Evolutionary conservation across 129 eudicot species (phyloP).

Genomic region (Silybum marianum): DNA sequence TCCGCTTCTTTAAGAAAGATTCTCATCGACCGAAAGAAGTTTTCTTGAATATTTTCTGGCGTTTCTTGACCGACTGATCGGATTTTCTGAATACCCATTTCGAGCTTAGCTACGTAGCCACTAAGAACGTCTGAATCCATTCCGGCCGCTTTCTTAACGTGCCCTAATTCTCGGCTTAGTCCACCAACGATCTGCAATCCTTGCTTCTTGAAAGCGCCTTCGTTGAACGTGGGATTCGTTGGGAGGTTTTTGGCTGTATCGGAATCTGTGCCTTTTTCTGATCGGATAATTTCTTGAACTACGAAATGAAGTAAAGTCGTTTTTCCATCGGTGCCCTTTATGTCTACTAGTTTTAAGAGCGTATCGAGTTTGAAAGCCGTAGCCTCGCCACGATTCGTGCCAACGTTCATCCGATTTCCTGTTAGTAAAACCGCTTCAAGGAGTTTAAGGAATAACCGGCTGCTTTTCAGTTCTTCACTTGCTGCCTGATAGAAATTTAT

Average conservation of each 20-base stretch:
- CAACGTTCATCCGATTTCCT: slow-evolving; percentile 96
- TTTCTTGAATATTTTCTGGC: slow-evolving; percentile 49
- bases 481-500: slow-evolving; percentile 58
- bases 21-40: slow-evolving; percentile 65
- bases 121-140: slow-evolving; percentile 88
- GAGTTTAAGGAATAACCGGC: slow-evolving; percentile 87
- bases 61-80: slow-evolving; percentile 51
- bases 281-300: slow-evolving; percentile 88
- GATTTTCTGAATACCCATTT: slow-evolving; percentile 77
- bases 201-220: slow-evolving; percentile 76
- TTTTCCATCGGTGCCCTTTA: slow-evolving; percentile 94
- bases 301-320: slow-evolving; percentile 96
- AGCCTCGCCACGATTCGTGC: slow-evolving; percentile 94
- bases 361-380: slow-evolving; percentile 89
- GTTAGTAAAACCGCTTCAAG: slow-evolving; percentile 92
- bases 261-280: slow-evolving; percentile 60
- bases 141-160: slow-evolving; percentile 86
- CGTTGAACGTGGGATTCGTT: slow-evolving; percentile 43
- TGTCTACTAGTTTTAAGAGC: slow-evolving; percentile 72
- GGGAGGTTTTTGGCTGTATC: slow-evolving; percentile 29
- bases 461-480: slow-evolving; percentile 74
- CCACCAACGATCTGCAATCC: slow-evolving; percentile 80
- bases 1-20: slow-evolving; percentile 69
- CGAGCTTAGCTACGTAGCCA: slow-evolving; percentile 76
- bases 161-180: slow-evolving; percentile 68